Percentiles rank a stretch among this genome's conserved stretches.
Conservation (phyloP, 371 early-diverging fungal species). For the Mortierella sp. region DNA sequence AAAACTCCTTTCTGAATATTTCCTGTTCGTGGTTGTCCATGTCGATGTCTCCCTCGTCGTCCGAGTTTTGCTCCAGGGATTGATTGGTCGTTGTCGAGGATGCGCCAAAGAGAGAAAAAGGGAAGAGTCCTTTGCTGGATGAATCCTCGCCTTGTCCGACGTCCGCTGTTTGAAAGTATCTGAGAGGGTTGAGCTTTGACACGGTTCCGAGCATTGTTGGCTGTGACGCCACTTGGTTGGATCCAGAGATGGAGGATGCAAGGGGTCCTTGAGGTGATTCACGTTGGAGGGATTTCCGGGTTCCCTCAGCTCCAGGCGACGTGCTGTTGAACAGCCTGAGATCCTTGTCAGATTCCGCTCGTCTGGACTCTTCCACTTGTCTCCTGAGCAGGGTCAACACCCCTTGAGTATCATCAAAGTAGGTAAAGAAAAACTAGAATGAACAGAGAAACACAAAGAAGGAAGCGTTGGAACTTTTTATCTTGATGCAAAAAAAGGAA, state of each 20-base stretch:
- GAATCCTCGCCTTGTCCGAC: constrained; percentile 65
- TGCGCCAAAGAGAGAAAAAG: constrained; percentile 27
- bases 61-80: constrained; percentile 11
- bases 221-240: constrained; percentile 58
- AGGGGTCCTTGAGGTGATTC: constrained; percentile 23
- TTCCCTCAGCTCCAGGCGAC: constrained; percentile 4
- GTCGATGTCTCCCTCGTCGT: constrained; percentile 9
- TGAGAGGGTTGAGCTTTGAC: constrained; percentile 75
- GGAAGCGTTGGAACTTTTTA: background rate
- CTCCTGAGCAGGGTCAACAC: background rate
- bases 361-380: background rate
- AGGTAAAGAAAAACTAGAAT: background rate
- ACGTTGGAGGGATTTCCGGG: constrained; percentile 10
- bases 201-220: background rate
- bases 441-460: background rate
- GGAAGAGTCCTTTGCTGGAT: constrained; percentile 29
- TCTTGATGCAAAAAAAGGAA: no score
- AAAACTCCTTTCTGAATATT: constrained; percentile 71
- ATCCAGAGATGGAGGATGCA: constrained; percentile 83
- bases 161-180: constrained; percentile 65
- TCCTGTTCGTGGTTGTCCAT: constrained; percentile 44
- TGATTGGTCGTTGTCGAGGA: constrained; percentile 40
- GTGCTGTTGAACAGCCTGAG: constrained; percentile 10
- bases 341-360: background rate
- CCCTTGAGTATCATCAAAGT: constrained; percentile 1